phyloP scores from a whole-genome alignment of 2,329 filamentous ascomycete species.

The Verticillium dahliae region DNA sequence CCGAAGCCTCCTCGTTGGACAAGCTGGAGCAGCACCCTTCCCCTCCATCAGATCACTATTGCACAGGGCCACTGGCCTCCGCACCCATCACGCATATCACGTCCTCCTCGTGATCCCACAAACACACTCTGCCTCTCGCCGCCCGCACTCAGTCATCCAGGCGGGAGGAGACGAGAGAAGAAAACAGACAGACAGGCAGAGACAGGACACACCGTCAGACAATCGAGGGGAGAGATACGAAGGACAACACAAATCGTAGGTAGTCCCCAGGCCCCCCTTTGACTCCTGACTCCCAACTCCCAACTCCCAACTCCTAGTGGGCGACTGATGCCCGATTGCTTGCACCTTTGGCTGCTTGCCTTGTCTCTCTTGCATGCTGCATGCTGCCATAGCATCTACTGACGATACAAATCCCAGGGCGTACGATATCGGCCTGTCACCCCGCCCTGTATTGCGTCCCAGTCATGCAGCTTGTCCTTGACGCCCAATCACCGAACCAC shows the following conservation, averaged over 20 bases:
- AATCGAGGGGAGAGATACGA: background rate
- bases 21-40: background rate
- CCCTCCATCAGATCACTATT: background rate
- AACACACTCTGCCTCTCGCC: background rate
- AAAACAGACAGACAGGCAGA: background rate
- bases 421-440: constrained; percentile 8
- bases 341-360: background rate
- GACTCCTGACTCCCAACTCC: background rate
- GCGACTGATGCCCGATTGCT: constrained; percentile 11
- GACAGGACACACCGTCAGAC: background rate
- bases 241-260: background rate
- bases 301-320: background rate
- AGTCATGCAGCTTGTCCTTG: constrained; percentile 6
- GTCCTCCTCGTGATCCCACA: background rate
- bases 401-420: constrained; percentile 8
- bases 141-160: background rate
- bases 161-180: background rate
- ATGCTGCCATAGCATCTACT: background rate
- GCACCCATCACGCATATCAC: background rate
- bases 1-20: background rate
- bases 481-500: constrained; percentile 10
- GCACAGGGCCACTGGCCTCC: background rate
- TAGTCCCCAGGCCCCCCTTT: background rate
- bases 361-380: background rate
- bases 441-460: constrained; percentile 7